Evolutionary conservation across 2,329 filamentous ascomycete species (phyloP).

Genomic region (Sporothrix phasma): DNA sequence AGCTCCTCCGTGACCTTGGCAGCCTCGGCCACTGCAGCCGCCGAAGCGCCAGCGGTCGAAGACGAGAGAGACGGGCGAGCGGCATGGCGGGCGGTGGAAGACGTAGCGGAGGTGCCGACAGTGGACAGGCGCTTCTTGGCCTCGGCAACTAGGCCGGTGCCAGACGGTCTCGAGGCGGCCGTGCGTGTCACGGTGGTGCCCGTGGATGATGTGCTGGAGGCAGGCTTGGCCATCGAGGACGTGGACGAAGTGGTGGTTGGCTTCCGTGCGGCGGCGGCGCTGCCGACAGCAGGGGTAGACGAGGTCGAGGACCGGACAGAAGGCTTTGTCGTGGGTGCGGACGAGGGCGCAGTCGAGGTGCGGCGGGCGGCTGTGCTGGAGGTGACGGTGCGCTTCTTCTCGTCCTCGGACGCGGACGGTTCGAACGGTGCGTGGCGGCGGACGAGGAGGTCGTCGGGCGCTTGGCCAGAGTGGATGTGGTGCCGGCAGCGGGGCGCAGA

Average conservation of each 20-base stretch:
- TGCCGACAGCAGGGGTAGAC: slow-evolving; percentile 10
- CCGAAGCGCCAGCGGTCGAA: slow-evolving; percentile 25
- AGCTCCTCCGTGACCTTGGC: slow-evolving; percentile 51
- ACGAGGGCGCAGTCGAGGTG: slow-evolving; percentile 24
- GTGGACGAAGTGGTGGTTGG: slow-evolving; percentile 14
- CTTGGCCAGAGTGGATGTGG: slow-evolving; percentile 22
- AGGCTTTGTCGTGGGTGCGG: slow-evolving; percentile 8
- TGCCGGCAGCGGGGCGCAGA: slow-evolving; percentile 23
- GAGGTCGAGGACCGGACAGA: slow-evolving; percentile 2
- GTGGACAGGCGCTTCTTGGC: slow-evolving; percentile 50
- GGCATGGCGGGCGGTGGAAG: slow-evolving; percentile 33
- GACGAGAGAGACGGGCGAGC: slow-evolving; percentile 30
- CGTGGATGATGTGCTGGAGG: slow-evolving; percentile 30
- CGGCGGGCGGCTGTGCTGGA: slow-evolving; percentile 24
- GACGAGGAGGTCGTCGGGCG: slow-evolving; percentile 26
- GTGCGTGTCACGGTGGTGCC: slow-evolving; percentile 25
- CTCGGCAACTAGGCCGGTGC: slow-evolving; percentile 34
- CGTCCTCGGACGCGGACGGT: slow-evolving; percentile 29
- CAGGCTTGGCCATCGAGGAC: slow-evolving; percentile 20
- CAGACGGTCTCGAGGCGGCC: slow-evolving; percentile 25
- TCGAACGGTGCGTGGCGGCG: slow-evolving; percentile 25
- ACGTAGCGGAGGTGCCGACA: slow-evolving; percentile 31
- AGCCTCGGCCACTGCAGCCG: slow-evolving; percentile 31
- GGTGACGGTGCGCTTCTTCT: slow-evolving; percentile 26
- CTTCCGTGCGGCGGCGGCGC: slow-evolving; percentile 28